Percentiles rank a stretch among this genome's conserved stretches.
Evolutionary conservation across 441 rosid species (phyloP).

Genomic region (Geranium incanum): DNA sequence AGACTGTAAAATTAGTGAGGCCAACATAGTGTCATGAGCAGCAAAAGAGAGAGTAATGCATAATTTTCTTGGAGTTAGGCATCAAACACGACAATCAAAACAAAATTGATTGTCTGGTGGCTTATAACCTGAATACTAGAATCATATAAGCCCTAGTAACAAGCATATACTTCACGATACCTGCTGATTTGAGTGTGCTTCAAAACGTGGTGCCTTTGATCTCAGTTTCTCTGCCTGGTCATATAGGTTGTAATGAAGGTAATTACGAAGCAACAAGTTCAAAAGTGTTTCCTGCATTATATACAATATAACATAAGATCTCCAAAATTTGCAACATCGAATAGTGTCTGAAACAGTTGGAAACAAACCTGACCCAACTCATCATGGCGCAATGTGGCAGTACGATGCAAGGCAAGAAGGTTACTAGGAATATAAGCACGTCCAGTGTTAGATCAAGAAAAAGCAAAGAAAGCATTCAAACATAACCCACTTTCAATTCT

Average conservation of each 20-base stretch:
- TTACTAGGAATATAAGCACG: background rate
- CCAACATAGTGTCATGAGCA: no score
- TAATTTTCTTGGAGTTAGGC: no score
- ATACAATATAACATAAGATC: background rate
- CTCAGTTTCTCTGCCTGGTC: constrained; percentile 61
- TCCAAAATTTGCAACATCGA: background rate
- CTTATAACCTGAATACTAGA: background rate
- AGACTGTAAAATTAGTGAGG: no score
- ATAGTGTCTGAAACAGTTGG: background rate
- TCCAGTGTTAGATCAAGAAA: background rate
- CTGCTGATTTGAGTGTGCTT: constrained; percentile 61
- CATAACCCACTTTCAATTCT: background rate
- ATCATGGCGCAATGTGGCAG: constrained; percentile 23
- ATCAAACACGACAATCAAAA: no score
- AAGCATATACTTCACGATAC: constrained; percentile 17
- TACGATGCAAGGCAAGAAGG: constrained; percentile 16
- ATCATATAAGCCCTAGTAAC: background rate
- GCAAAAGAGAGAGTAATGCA: no score
- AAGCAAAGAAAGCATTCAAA: background rate
- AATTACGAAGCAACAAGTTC: constrained; percentile 48
- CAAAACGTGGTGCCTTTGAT: constrained; percentile 61
- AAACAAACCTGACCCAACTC: constrained; percentile 19
- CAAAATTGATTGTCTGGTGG: no score
- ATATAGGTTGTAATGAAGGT: constrained; percentile 49
- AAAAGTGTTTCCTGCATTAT: constrained; percentile 27